A percentile compares a stretch with the other conserved stretches of the same genome.
phyloP scores from a whole-genome alignment of 257 asterid species.

The Mitragyna speciosa region DNA sequence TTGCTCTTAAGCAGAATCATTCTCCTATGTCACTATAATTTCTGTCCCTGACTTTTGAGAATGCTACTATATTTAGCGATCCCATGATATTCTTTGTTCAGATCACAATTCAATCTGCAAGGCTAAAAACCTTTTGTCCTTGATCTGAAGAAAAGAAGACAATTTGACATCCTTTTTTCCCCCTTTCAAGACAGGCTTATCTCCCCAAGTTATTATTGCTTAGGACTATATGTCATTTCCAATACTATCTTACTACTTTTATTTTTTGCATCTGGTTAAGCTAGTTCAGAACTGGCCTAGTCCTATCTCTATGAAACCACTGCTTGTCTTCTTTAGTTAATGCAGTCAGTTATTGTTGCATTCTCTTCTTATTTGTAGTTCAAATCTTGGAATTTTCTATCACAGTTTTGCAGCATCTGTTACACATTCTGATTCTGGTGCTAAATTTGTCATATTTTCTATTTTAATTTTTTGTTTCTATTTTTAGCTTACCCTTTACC shows the following conservation, averaged over 20 bases:
- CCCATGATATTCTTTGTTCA: not conserved
- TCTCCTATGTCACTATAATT: not conserved
- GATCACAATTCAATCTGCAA: constrained; percentile 2
- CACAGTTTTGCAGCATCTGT: not conserved
- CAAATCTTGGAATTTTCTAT: no score
- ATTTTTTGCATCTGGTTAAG: not conserved
- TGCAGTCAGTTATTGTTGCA: not conserved
- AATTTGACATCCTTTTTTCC: no score
- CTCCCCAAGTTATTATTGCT: no score
- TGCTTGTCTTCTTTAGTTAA: not conserved
- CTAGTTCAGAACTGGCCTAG: not conserved
- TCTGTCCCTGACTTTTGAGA: not conserved
- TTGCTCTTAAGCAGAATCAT: not conserved
- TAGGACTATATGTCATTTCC: no score
- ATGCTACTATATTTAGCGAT: not conserved
- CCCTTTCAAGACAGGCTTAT: no score
- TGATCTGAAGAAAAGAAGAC: no score
- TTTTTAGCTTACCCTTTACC: not conserved
- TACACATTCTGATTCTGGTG: not conserved
- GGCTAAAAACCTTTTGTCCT: not conserved
- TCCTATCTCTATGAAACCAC: not conserved
- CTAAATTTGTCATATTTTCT: not conserved
- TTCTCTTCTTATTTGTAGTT: not conserved
- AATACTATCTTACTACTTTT: not conserved
- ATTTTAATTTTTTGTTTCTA: not conserved